Percentiles rank a stretch among this genome's conserved stretches.
Conservation (phyloP, 352 stramenopile genomes). For the Peronosclerospora sorghi region DNA sequence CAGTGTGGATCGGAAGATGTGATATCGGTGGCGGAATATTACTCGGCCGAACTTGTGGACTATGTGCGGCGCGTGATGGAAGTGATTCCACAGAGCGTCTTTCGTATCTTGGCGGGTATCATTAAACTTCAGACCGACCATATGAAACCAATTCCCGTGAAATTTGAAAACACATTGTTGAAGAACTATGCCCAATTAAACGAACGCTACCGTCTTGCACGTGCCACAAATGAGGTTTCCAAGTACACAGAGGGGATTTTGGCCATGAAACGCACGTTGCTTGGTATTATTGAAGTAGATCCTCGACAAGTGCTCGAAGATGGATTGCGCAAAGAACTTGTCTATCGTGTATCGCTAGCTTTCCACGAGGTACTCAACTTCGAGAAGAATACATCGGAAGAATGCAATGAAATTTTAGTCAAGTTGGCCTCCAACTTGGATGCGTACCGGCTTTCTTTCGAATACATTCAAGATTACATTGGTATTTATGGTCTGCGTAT, state of each 20-base stretch:
- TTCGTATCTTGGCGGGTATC: conserved; percentile 89
- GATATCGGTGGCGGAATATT: conserved; percentile 89
- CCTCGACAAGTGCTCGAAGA: conserved; percentile 89
- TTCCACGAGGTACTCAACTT: conserved; percentile 85
- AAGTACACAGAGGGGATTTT: conserved; percentile 94
- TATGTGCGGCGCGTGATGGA: conserved; percentile 92
- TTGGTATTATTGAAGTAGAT: conserved; percentile 92
- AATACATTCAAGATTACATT: conserved; percentile 95
- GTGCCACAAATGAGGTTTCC: conserved; percentile 90
- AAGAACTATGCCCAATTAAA: conserved; percentile 89
- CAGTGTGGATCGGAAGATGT: conserved; percentile 88
- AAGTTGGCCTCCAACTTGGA: conserved; percentile 80
- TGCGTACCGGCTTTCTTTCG: conserved; percentile 85
- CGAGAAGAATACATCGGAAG: conserved; percentile 71
- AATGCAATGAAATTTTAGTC: conserved; percentile 80
- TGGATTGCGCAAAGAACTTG: conserved; percentile 89
- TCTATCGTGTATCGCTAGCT: conserved; percentile 79
- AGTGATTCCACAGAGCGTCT: conserved; percentile 91
- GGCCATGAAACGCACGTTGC: conserved; percentile 89
- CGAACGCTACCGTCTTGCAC: conserved; percentile 86
- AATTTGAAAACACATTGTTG: conserved; percentile 88
- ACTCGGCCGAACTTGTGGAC: conserved; percentile 88
- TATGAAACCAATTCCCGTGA: conserved; percentile 86
- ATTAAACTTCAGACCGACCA: conserved; percentile 88
- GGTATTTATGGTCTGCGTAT: conserved; percentile 91